Evolutionary conservation across 1,284 basidiomycete species (phyloP).

Genomic region (Melampsora abietis-canadensis): DNA sequence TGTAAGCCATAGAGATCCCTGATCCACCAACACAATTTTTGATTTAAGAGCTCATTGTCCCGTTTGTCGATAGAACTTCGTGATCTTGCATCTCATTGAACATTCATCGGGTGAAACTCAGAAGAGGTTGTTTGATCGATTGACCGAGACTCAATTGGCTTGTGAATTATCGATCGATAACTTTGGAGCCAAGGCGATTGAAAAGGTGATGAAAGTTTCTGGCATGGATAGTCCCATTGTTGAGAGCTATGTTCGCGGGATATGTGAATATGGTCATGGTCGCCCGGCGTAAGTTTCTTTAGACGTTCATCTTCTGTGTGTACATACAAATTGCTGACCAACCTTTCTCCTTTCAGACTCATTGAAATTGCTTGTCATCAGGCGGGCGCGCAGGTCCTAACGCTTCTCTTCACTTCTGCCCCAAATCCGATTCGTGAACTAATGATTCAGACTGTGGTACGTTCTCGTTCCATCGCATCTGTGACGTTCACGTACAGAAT

Average conservation of each 20-base stretch:
- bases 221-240: slow-evolving; percentile 43
- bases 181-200: slow-evolving; percentile 43
- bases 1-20: slow-evolving; percentile 12
- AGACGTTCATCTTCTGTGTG: not conserved
- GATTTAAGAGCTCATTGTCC: not conserved
- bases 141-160: slow-evolving; percentile 43
- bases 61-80: slow-evolving; percentile 30
- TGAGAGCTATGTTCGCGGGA: slow-evolving; percentile 40
- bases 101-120: slow-evolving; percentile 40
- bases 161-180: slow-evolving; percentile 44
- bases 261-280: slow-evolving; percentile 43
- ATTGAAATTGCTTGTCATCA: slow-evolving; percentile 44
- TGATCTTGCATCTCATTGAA: slow-evolving; percentile 43
- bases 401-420: slow-evolving; percentile 41
- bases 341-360: slow-evolving; percentile 8
- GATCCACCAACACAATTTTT: no score
- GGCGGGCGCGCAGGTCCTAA: slow-evolving; percentile 43
- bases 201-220: slow-evolving; percentile 43
- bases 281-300: slow-evolving; percentile 35
- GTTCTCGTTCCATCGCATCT: not conserved
- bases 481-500: not conserved
- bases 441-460: slow-evolving; percentile 44
- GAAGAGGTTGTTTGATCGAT: slow-evolving; percentile 40
- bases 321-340: not conserved
- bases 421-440: slow-evolving; percentile 42